Base-by-base conservation (phyloP, 1,284 basidiomycete genomes). In the Cutaneotrichosporon curvatum region DNA sequence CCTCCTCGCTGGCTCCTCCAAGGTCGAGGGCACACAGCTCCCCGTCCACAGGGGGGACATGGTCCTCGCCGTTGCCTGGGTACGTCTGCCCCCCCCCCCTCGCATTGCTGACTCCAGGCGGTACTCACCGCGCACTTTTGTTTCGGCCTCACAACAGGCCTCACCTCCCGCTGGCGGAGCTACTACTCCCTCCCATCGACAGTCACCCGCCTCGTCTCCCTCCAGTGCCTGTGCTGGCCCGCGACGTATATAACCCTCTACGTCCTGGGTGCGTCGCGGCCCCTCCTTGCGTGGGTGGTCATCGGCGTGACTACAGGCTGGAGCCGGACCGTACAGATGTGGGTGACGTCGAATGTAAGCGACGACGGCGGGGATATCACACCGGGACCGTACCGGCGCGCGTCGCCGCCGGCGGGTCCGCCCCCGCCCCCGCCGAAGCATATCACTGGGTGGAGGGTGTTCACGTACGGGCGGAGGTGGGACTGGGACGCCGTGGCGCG, bases 211-310 rank as follows among this genome's bases (percentile, higher is more conserved):
- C 61, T 73, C 1, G 56, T 73, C 20, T 73, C 72, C 1, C 67
- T 74, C 11, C 73, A 74, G 57, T 70, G 70, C 35, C 65, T 74
- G 42, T 74, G 73, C 56, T 73, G 71, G 70, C 72, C 71, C 1
- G 61, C 63, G 25, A 74, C 73, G 4, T 70, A 67, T 51, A 48
- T 71, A 20, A 73, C 72, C 0, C 60, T 73, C 1, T 60, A 58
- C 53, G 49, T 68, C 21, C 59, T 73, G 6, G 73, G 73, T 14
- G 49, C 60, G 11, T 42, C 59, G 4, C 60, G 68, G 7, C 62
- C 68, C 1, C 57, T 73, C 4, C 57, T 72, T 31, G 67, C 66
- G 3, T 74, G 73, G 73, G 63, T 72, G n/a, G 67, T 71, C 10
- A 72, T 74, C 22, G 71, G 70, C 19, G 68, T 69, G 2, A 70